phyloP scores from a whole-genome alignment of 805 yeast species.

The Candida easanensis region DNA sequence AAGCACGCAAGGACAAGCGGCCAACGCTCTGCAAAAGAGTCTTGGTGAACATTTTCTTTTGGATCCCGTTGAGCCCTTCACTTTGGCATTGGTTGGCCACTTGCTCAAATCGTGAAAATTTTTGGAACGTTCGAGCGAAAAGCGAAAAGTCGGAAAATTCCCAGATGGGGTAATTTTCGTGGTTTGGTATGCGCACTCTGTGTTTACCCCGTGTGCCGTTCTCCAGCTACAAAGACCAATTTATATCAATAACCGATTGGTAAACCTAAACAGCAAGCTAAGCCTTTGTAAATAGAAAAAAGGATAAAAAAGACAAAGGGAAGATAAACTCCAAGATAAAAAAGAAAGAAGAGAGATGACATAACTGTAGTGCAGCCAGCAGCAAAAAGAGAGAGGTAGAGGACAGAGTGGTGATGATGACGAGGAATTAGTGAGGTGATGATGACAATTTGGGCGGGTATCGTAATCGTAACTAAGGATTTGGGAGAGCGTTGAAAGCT shows the following conservation, averaged over 20 bases:
- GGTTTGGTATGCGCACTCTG: too few relatives aligned
- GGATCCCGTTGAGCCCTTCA: too few relatives aligned
- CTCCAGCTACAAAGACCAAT: neutral
- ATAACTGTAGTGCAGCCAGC: neutral
- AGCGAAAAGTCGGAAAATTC: neutral
- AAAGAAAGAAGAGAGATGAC: neutral
- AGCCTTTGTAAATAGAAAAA: neutral
- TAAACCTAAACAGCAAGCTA: constrained; percentile 1
- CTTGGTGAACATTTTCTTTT: constrained; percentile 11
- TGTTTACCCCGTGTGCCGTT: too few relatives aligned
- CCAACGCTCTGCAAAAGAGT: constrained; percentile 13
- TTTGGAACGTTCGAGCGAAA: neutral
- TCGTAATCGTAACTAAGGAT: constrained; percentile 6
- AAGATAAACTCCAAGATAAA: neutral
- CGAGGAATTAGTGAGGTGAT: neutral
- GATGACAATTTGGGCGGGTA: constrained; percentile 3
- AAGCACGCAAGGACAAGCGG: constrained; percentile 14
- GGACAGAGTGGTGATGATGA: neutral
- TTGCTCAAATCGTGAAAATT: too few relatives aligned
- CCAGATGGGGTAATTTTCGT: neutral
- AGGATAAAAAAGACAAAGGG: neutral
- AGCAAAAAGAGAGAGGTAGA: neutral
- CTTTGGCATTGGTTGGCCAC: too few relatives aligned
- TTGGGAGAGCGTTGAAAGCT: constrained; percentile 1
- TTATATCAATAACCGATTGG: neutral